Evolutionary conservation across 305 asterid species (phyloP), one percentile per base, ranked within the genome.

Genomic region (Fraxinus ornus): DNA sequence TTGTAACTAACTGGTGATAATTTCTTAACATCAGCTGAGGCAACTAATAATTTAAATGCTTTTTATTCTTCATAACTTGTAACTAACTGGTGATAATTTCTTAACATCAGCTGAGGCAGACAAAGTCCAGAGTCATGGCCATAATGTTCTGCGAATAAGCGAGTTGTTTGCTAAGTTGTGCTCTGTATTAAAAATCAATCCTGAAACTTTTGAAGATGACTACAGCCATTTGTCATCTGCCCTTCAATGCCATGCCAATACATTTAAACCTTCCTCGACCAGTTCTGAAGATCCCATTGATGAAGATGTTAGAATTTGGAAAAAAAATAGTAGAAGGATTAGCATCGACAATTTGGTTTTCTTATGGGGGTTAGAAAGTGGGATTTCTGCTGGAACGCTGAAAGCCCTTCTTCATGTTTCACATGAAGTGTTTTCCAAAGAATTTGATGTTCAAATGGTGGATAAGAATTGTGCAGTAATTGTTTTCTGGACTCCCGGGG

Each of bases 301-400:
- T 26, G 91, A 84, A 44, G 91, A 90, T 75, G 90, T 88, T 57
- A 85, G 88, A 82, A 85, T 90, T 76, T 85, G 90, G 88, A 88
- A 88, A 22, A 86, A 91, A 44, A 84, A 82, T 76, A 75, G 83
- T 17, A 81, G 89, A 80, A 88, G 82, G 28, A 86, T 91, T 77
- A 85, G 93, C 83, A 85, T 68, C 22, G 77, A 83, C 44, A 90
- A 88, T 85, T 79, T 94, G 83, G 92, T 92, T n/a, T 90, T 94
- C 90, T 78, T 95, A 71, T 94, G 97, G 98, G 98, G 99, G 32
- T 92, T 94, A 32, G 84, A 82, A 89, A 79, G 90, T 62, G 97
- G 93, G 78, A 86, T 86, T 79, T 92, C 97, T 24, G 90, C 93
- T 78, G 85, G 86, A 79, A 84, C 84, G 87, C 90, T 94, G 76